Conservation (phyloP, 352 stramenopile genomes). For the Phytophthora agathidicida region DNA sequence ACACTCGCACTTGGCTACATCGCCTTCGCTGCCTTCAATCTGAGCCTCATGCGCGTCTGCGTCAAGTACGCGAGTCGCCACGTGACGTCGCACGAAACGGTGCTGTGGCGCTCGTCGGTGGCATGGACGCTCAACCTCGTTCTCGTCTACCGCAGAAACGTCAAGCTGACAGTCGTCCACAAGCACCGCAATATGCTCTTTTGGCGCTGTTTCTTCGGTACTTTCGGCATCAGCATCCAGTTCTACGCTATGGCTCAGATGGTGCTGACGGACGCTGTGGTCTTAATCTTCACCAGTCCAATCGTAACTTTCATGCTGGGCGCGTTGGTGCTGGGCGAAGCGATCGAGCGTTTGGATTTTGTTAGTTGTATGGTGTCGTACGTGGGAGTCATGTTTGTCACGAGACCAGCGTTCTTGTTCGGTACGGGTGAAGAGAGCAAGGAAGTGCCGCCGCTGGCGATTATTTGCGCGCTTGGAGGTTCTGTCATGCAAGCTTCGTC, state of each 20-base stretch:
- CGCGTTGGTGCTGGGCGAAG: conserved; percentile 49
- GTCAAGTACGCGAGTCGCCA: conserved; percentile 59
- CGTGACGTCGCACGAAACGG: conserved; percentile 56
- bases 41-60: conserved; percentile 59
- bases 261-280: conserved; percentile 71
- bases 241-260: conserved; percentile 80
- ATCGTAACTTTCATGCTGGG: conserved; percentile 75
- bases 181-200: conserved; percentile 36
- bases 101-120: conserved; percentile 60
- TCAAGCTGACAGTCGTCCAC: conserved; percentile 26
- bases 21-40: conserved; percentile 53
- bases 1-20: conserved; percentile 45
- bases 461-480: conserved; percentile 45
- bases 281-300: conserved; percentile 69
- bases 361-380: conserved; percentile 56
- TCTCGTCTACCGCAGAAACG: conserved; percentile 26
- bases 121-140: conserved; percentile 56
- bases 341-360: conserved; percentile 54
- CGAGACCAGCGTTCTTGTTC: conserved; percentile 63
- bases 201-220: conserved; percentile 56
- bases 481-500: conserved; percentile 55
- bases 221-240: conserved; percentile 57
- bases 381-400: conserved; percentile 66
- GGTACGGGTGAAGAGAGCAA: conserved; percentile 10
- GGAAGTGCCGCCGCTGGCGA: conserved; percentile 30